Evolutionary conservation across 805 yeast genomes (phyloP).

Genomic region (Debaryomyces maramus): DNA sequence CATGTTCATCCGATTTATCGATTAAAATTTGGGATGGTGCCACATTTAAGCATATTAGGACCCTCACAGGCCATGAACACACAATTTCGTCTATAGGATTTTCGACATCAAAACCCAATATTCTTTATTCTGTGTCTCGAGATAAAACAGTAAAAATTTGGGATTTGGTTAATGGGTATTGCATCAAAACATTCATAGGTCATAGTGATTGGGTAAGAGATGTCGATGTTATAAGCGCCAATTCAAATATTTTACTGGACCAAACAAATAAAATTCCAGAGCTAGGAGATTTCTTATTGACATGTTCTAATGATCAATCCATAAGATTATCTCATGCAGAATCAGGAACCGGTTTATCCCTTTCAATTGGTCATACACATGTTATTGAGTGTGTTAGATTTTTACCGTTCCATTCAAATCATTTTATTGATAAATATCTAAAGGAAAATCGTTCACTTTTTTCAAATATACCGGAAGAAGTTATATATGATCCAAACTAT

Average conservation of each 20-base stretch:
- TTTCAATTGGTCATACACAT: slow-evolving; percentile 76
- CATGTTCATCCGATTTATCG: slow-evolving; percentile 52
- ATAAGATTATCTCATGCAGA: slow-evolving; percentile 64
- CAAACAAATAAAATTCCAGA: slow-evolving; percentile 9
- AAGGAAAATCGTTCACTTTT: slow-evolving; percentile 29
- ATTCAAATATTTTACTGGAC: slow-evolving; percentile 14
- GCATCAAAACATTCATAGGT: slow-evolving; percentile 64
- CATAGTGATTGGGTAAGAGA: slow-evolving; percentile 89
- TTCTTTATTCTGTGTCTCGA: slow-evolving; percentile 61
- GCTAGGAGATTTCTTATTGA: slow-evolving; percentile 58
- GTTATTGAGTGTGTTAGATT: slow-evolving; percentile 75
- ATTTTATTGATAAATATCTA: slow-evolving; percentile 47
- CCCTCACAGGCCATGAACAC: slow-evolving; percentile 85
- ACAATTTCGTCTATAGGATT: slow-evolving; percentile 67
- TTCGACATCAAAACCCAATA: slow-evolving; percentile 44
- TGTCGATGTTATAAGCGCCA: slow-evolving; percentile 42
- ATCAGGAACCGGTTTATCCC: slow-evolving; percentile 65
- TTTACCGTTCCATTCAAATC: slow-evolving; percentile 55
- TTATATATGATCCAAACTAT: slow-evolving; percentile 29
- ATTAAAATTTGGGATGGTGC: slow-evolving; percentile 74
- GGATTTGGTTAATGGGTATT: slow-evolving; percentile 69
- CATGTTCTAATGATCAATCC: slow-evolving; percentile 80
- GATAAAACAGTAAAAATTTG: slow-evolving; percentile 62
- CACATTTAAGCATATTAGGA: slow-evolving; percentile 51
- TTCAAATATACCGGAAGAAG: slow-evolving; percentile 32